Evolutionary conservation across 768 basidiomycete species (phyloP).

Genomic region (Crepidotus variabilis): DNA sequence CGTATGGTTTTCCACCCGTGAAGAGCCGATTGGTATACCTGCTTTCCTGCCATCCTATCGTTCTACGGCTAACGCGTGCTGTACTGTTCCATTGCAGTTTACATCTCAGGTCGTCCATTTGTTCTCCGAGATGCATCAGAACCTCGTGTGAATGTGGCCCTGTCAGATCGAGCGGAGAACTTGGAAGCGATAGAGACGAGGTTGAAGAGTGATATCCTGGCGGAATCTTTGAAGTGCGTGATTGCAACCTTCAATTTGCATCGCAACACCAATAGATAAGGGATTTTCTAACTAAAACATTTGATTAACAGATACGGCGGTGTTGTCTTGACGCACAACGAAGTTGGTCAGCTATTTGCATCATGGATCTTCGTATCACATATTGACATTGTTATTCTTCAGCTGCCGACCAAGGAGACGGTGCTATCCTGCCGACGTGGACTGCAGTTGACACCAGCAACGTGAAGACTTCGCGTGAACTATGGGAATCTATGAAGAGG

Average conservation of each 20-base stretch:
- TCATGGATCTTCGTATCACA: not conserved
- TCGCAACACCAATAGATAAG: not conserved
- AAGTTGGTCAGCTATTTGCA: slow-evolving; percentile 56
- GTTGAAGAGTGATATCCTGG: slow-evolving; percentile 87
- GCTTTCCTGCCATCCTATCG: not conserved
- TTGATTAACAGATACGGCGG: slow-evolving; percentile 68
- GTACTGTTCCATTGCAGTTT: slow-evolving; percentile 45
- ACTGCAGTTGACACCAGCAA: slow-evolving; percentile 79
- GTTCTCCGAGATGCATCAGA: slow-evolving; percentile 86
- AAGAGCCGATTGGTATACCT: slow-evolving; percentile 85
- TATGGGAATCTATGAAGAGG: slow-evolving; percentile 74
- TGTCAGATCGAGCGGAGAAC: slow-evolving; percentile 93
- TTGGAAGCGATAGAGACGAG: slow-evolving; percentile 89
- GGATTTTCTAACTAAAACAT: not conserved
- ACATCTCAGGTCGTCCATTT: slow-evolving; percentile 90
- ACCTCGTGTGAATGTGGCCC: slow-evolving; percentile 69
- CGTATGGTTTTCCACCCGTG: slow-evolving; percentile 95
- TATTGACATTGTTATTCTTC: not conserved
- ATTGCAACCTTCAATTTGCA: not conserved
- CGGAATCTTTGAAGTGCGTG: slow-evolving; percentile 22
- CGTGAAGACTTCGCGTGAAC: slow-evolving; percentile 84
- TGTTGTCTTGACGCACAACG: slow-evolving; percentile 89
- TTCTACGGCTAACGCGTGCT: not conserved
- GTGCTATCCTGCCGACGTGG: slow-evolving; percentile 90
- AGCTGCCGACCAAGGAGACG: slow-evolving; percentile 50